Percentiles rank a stretch among this genome's conserved stretches.
Conservation (phyloP, 495 filamentous ascomycete genomes). For the Friedmanniomyces simplex region DNA sequence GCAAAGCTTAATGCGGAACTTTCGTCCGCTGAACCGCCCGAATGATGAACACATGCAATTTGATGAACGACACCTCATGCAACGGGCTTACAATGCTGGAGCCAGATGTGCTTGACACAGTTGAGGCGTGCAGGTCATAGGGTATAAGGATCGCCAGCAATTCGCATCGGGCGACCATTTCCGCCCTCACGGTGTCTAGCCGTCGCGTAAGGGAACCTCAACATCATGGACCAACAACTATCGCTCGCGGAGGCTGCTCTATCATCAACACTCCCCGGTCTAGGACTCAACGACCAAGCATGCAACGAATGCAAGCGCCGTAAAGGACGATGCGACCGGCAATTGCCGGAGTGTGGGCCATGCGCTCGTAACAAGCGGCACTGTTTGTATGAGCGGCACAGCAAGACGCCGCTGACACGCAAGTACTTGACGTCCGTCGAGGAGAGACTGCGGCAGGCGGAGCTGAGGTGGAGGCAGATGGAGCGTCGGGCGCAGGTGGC, state of each 20-base stretch:
- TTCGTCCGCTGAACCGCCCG: too few species aligned
- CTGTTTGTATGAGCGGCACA: slow-evolving; percentile 26
- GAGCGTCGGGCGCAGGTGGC: slow-evolving; percentile 6
- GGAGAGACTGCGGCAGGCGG: slow-evolving; percentile 3
- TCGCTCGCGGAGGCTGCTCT: not conserved
- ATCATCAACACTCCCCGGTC: not conserved
- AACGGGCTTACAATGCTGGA: too few species aligned
- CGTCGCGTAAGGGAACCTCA: not conserved
- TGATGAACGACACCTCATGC: too few species aligned
- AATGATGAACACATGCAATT: too few species aligned
- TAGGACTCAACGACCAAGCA: not conserved
- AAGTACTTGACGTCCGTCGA: slow-evolving; percentile 10
- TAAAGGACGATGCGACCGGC: slow-evolving; percentile 1
- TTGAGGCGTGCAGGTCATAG: too few species aligned
- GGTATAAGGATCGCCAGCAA: too few species aligned
- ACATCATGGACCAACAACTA: slow-evolving; percentile 4
- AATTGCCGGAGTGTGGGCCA: slow-evolving; percentile 8
- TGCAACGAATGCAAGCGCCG: slow-evolving; percentile 6
- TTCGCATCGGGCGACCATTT: too few species aligned
- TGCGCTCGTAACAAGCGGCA: slow-evolving; percentile 15
- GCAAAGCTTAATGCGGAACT: too few species aligned
- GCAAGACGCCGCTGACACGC: slow-evolving; percentile 22
- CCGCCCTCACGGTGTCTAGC: not conserved
- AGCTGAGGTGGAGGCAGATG: not conserved
- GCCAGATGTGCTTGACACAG: too few species aligned